Conservation (phyloP, 2,329 filamentous ascomycete genomes). For the Aspergillus quadrilineatus region DNA sequence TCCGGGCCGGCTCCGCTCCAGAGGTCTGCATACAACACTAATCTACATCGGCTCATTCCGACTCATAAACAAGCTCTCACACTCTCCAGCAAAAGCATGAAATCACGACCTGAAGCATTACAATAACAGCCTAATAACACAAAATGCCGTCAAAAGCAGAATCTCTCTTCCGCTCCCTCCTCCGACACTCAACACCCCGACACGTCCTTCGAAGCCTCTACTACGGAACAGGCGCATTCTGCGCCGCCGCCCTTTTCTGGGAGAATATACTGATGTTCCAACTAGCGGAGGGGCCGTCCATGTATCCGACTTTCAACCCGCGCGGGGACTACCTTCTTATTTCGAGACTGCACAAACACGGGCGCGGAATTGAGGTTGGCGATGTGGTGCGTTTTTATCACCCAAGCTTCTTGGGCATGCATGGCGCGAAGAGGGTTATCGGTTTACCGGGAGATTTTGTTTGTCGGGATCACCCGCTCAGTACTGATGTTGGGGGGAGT, state of each 20-base stretch:
- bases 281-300: constrained; percentile 70
- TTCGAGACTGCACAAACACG: constrained; percentile 66
- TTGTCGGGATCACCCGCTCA: constrained; percentile 42
- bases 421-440: constrained; percentile 75
- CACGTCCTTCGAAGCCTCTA: no score
- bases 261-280: constrained; percentile 64
- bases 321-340: constrained; percentile 68
- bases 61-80: background rate
- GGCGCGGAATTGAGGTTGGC: constrained; percentile 69
- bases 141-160: constrained; percentile 26
- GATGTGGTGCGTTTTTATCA: constrained; percentile 79
- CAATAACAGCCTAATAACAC: background rate
- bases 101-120: background rate
- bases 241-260: constrained; percentile 24
- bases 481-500: constrained; percentile 30
- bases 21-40: background rate
- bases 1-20: constrained; percentile 4
- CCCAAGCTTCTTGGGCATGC: constrained; percentile 62
- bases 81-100: background rate
- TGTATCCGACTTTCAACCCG: constrained; percentile 79
- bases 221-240: constrained; percentile 6
- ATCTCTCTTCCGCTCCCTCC: constrained; percentile 28
- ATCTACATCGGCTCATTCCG: background rate
- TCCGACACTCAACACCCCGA: constrained; percentile 12
- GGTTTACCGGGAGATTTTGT: constrained; percentile 66